These are phyloP conservation scores for Ichthyophthirius multifiliis DNA, from an alignment of 169 alveolate species.

Conservation along the genomic window DNA sequence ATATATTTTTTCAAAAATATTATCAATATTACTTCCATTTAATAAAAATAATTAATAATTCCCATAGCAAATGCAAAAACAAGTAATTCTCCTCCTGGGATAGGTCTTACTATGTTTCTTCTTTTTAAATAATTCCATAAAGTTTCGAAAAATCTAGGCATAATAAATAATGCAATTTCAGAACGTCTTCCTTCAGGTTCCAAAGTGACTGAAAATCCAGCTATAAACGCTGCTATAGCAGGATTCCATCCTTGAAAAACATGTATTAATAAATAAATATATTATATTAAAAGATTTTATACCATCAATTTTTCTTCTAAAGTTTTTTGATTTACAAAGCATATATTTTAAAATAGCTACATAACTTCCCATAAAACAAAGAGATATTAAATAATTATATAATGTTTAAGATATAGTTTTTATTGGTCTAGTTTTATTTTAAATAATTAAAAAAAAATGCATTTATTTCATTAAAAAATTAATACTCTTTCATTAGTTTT, in stretches of 20 bases:
- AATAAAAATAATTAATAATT: slow-evolving; percentile 58
- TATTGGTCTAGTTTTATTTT: slow-evolving; percentile 36
- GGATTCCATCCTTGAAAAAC: slow-evolving; percentile 15
- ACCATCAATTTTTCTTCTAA: slow-evolving; percentile 48
- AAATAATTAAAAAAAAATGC: background rate
- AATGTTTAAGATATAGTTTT: slow-evolving; percentile 37
- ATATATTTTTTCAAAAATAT: background rate
- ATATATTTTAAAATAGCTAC: slow-evolving; percentile 54
- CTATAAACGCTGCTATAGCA: slow-evolving; percentile 36
- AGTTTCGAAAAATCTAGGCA: slow-evolving; percentile 69
- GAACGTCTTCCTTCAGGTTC: slow-evolving; percentile 56
- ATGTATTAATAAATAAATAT: background rate
- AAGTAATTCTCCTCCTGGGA: slow-evolving; percentile 61
- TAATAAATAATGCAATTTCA: slow-evolving; percentile 63
- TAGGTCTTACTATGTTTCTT: slow-evolving; percentile 46
- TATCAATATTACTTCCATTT: slow-evolving; percentile 40
- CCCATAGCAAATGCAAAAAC: slow-evolving; percentile 66
- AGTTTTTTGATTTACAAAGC: slow-evolving; percentile 44
- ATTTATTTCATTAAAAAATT: background rate
- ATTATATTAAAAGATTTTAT: background rate
- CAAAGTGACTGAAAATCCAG: slow-evolving; percentile 51
- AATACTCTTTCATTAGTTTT: slow-evolving; percentile 49
- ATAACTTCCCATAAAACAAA: slow-evolving; percentile 53
- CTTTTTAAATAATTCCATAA: slow-evolving; percentile 63
- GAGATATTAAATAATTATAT: slow-evolving; percentile 44